phyloP scores from a whole-genome alignment of 2,329 filamentous ascomycete species.

The Exophiala sideris region DNA sequence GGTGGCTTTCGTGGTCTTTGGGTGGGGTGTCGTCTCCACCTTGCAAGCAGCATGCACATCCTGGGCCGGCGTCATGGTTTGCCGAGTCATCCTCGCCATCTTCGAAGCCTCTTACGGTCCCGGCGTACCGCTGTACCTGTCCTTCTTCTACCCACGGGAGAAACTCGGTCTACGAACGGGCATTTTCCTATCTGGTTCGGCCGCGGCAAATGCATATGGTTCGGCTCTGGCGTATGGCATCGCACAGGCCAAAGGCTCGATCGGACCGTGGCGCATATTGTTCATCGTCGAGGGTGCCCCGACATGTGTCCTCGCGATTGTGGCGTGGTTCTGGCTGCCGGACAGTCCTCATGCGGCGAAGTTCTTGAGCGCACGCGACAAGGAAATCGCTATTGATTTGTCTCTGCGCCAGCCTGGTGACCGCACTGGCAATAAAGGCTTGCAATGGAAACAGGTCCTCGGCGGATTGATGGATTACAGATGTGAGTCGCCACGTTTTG shows the following conservation, averaged over 20 bases:
- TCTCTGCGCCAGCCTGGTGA: conserved; percentile 29
- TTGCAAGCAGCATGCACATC: conserved; percentile 26
- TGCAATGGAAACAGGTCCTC: conserved; percentile 49
- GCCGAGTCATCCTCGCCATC: conserved; percentile 39
- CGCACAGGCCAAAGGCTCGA: conserved; percentile 52
- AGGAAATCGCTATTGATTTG: conserved; percentile 27
- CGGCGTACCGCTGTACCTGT: conserved; percentile 50
- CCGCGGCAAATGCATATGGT: conserved; percentile 40
- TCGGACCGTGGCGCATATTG: conserved; percentile 63
- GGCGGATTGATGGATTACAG: conserved; percentile 44
- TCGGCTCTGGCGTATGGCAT: conserved; percentile 48
- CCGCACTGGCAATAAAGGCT: conserved; percentile 23
- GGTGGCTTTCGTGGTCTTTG: conserved; percentile 28
- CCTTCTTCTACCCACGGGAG: conserved; percentile 59
- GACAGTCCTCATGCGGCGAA: conserved; percentile 43
- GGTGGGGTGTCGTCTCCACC: conserved; percentile 30
- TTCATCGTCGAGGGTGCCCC: conserved; percentile 66
- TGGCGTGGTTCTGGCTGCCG: conserved; percentile 52
- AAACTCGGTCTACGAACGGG: conserved; percentile 57
- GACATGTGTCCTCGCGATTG: conserved; percentile 52
- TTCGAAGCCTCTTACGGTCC: conserved; percentile 40
- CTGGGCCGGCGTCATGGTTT: conserved; percentile 31
- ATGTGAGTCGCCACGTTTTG: conserved; percentile 41
- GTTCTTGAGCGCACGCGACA: conserved; percentile 44
- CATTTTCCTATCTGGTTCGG: conserved; percentile 44